These are phyloP conservation scores for Moelleriella libera DNA, from an alignment of 2,329 filamentous ascomycete genomes.

Conservation along the genomic window DNA sequence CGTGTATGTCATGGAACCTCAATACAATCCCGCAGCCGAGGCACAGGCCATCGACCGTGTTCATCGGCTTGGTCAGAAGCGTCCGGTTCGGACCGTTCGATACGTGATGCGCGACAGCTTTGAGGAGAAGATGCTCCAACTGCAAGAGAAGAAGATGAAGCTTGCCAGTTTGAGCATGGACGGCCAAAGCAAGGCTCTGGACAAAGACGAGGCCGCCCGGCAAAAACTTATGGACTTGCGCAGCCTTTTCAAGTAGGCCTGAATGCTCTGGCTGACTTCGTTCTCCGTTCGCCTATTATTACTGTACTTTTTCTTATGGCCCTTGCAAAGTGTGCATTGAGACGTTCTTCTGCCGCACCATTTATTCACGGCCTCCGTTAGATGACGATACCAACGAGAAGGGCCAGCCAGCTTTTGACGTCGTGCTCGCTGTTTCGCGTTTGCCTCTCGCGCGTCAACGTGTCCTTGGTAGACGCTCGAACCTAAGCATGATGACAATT, in stretches of 20 bases:
- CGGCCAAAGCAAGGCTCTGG: conserved; percentile 35
- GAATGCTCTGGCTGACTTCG: conserved; percentile 4
- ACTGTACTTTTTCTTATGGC: too few relatives aligned
- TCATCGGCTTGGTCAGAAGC: conserved; percentile 76
- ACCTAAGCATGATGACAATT: too few relatives aligned
- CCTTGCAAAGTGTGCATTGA: too few relatives aligned
- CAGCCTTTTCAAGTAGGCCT: conserved; percentile 37
- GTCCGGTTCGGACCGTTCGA: conserved; percentile 73
- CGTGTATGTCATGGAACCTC: conserved; percentile 96
- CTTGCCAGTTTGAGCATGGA: conserved; percentile 81
- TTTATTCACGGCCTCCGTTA: too few relatives aligned
- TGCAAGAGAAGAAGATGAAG: conserved; percentile 88
- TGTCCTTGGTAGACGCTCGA: too few relatives aligned
- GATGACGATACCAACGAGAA: too few relatives aligned
- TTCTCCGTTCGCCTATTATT: too few relatives aligned
- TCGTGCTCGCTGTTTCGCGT: too few relatives aligned
- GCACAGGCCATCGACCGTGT: conserved; percentile 91
- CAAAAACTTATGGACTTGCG: conserved; percentile 46
- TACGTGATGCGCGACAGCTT: conserved; percentile 88
- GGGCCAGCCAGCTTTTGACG: too few relatives aligned
- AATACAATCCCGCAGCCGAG: conserved; percentile 92
- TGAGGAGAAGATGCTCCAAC: conserved; percentile 80
- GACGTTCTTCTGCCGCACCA: too few relatives aligned
- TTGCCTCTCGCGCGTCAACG: too few relatives aligned
- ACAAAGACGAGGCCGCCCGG: conserved; percentile 42